phyloP scores from a whole-genome alignment of 192 early-diverging fungal genomes.

The Coemansia sp. region DNA sequence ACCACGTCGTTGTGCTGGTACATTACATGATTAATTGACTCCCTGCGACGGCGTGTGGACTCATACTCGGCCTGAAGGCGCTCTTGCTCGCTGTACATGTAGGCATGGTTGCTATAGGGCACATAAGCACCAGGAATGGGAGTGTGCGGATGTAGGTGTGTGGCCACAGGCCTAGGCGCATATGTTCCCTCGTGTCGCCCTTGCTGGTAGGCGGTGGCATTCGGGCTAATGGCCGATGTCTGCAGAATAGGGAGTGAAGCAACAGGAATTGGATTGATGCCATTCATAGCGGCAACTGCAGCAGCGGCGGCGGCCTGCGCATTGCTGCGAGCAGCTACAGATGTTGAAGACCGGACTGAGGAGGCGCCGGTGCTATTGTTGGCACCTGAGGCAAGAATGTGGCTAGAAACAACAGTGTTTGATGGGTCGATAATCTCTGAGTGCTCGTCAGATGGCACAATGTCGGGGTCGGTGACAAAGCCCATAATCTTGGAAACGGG shows the following conservation, averaged over 20 bases:
- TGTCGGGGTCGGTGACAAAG: slow-evolving; percentile 28
- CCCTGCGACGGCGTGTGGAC: slow-evolving; percentile 30
- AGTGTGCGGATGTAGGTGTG: background rate
- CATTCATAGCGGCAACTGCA: slow-evolving; percentile 32
- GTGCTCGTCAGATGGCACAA: slow-evolving; percentile 20
- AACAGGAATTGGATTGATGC: slow-evolving; percentile 32
- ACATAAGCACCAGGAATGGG: slow-evolving; percentile 22
- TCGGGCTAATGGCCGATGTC: slow-evolving; percentile 12
- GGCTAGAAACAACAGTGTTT: slow-evolving; percentile 35
- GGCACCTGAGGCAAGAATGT: slow-evolving; percentile 50
- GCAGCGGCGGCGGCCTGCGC: slow-evolving; percentile 48
- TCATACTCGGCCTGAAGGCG: slow-evolving; percentile 47
- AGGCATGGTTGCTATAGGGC: slow-evolving; percentile 40
- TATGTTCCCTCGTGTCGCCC: slow-evolving; percentile 40
- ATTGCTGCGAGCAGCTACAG: slow-evolving; percentile 35
- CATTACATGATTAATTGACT: slow-evolving; percentile 59
- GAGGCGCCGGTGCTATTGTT: slow-evolving; percentile 38
- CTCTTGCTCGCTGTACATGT: slow-evolving; percentile 49
- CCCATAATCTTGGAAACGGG: slow-evolving; percentile 36
- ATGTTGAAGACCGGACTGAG: slow-evolving; percentile 22
- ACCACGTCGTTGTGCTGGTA: slow-evolving; percentile 81
- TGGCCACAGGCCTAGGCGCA: slow-evolving; percentile 12
- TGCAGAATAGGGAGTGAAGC: slow-evolving; percentile 15
- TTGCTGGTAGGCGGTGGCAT: slow-evolving; percentile 40
- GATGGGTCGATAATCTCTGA: slow-evolving; percentile 45